These are phyloP conservation scores for Arachnopeziza araneosa DNA, from an alignment of 2,329 filamentous ascomycete genomes.

Conservation along the genomic window DNA sequence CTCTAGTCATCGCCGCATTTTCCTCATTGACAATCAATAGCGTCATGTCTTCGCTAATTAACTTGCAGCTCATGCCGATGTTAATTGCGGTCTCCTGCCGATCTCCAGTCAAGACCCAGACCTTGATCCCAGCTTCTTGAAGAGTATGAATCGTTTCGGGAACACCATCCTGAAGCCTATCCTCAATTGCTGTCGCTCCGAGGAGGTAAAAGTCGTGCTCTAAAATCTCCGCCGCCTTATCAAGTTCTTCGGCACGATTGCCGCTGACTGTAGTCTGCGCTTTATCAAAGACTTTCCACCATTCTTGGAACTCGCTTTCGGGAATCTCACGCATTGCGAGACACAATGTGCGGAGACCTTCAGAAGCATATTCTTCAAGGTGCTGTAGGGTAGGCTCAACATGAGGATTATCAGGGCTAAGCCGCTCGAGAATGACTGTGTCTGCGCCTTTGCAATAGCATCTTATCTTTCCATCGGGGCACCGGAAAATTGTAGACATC, in stretches of 20 bases:
- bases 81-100: conserved; percentile 99
- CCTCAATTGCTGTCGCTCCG: conserved; percentile 94
- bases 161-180: conserved; percentile 93
- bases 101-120: conserved; percentile 97
- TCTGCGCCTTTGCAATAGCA: conserved; percentile 96
- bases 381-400: conserved; percentile 89
- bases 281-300: conserved; percentile 79
- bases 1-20: conserved; percentile 66
- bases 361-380: conserved; percentile 96
- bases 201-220: conserved; percentile 88
- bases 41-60: conserved; percentile 98
- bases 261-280: conserved; percentile 87
- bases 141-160: conserved; percentile 97
- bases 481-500: conserved; percentile 97
- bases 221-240: conserved; percentile 94
- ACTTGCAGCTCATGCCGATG: conserved; percentile 98
- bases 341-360: conserved; percentile 90
- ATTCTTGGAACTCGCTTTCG: conserved; percentile 83
- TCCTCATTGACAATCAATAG: conserved; percentile 95
- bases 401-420: conserved; percentile 76
- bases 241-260: conserved; percentile 87
- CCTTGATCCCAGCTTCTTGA: conserved; percentile 94
- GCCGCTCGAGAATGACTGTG: conserved; percentile 90
- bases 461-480: conserved; percentile 89
- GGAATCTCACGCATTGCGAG: conserved; percentile 90